Base-by-base conservation (phyloP, 257 asterid genomes). In the Solanum bulbocastanum region DNA sequence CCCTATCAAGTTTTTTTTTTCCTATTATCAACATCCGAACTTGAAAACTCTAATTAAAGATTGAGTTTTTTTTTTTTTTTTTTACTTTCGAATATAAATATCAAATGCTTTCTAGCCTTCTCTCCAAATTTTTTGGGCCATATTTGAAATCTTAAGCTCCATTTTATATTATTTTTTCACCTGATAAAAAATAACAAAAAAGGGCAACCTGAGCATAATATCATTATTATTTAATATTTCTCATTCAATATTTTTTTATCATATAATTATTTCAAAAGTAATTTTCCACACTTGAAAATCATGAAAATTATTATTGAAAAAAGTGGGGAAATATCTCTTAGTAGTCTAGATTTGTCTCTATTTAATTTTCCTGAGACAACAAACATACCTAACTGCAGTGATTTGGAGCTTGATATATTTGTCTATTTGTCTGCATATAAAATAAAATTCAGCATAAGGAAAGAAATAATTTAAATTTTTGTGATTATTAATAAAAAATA, bases 341-440 rank as follows among this genome's bases (percentile, higher is more conserved):
- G 85, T 66, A 46, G 62, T 85, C 81, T 85, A 85, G 12, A 85
- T 66, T 85, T 85, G 87, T 85, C 87, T 85, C 87, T 85, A 66
- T 62, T 85, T 62, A 37, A 66, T 65, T 71, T 65, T 66, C 81
- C 87, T 37, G 40, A 66, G 78, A 66, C 87, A 37, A 79, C 85
- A 81, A 81, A 46, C 87, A 66, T 85, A 66, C 87, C 79, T 62
- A 66, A 71, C 87, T 85, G 75, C 65, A 85, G 82, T 46, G 87
- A 85, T 85, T 85, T 66, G 65, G 82, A 85, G 30, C 44, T 85
- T 71, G 62, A 85, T 66, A 46, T 27, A 81, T 81, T 49, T 40
- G 85, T 46, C 30, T 81, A 81, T 81, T 81, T 81, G 85, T 81
- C 85, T 81, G 27, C 68, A 81, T 81, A 16, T 44, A 79, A 15